Evolutionary conservation across 202 grass and related monocot genomes (phyloP), one percentile per base, ranked within the genome.

Genomic region (Eragrostis tef): DNA sequence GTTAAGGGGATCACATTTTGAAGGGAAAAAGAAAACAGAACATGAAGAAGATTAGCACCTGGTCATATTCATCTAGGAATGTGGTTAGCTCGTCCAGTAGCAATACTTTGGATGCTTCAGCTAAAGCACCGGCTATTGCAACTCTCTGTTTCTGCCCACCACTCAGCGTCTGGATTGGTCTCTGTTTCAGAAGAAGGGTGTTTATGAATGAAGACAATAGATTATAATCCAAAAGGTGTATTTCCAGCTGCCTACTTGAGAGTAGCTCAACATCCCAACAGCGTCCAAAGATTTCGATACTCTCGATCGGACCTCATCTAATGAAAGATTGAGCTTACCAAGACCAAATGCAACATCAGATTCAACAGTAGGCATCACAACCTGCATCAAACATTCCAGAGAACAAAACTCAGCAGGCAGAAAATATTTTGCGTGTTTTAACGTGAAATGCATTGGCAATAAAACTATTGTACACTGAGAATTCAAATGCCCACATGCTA

Each of bases 71-170:
- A 83, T 94, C 95, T 87, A 94, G 86, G 83, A 91, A 98, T 81
- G 95, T 98, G 68, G 95, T 98, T 64, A 98, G 75, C 63, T 94
- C 95, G 70, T 98, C 95, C 36, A 98, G 80, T 34, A 93, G 62
- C 48, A 98, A 52, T 79, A 93, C 95, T 87, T 93, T 94, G 29
- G 90, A 93, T 65, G 88, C 76, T 93, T 98, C 92, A 68, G 95
- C 95, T 77, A 98, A 93, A 56, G 95, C 95, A 85, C 92, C 95
- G 0, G 95, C 95, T 83, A 91, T 94, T 72, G 94, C 94, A 86
- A 97, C 91, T 80, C 94, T 89, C 69, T 97, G 91, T 88, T 98
- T 98, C 92, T 98, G 95, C 74, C 92, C 95, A 60, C 92, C 92
- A 81, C 95, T 98, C 64, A 97, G 79, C 72, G 89, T 97, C 86